Evolutionary conservation across 1,284 basidiomycete species (phyloP), one percentile per base, ranked within the genome.

Genomic region (Trametes polyzona): DNA sequence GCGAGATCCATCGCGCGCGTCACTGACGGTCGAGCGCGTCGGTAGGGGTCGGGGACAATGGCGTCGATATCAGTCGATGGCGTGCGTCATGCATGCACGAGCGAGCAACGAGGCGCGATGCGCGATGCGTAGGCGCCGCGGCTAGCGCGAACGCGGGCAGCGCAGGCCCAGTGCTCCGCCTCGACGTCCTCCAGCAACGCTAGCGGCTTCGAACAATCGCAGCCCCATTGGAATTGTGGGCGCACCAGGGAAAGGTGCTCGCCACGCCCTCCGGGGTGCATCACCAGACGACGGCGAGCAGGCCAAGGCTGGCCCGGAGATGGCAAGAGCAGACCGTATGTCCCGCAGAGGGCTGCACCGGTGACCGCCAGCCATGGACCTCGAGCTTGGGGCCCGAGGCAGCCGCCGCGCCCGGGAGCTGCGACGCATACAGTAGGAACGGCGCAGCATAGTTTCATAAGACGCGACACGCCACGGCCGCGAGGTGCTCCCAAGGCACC

Each of bases 381-480:
- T n/a, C n/a, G n/a, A n/a, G n/a, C n/a, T n/a, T n/a, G n/a, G n/a
- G n/a, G n/a, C n/a, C n/a, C n/a, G n/a, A 39, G 48, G 55, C 36
- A 32, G 19, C 48, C 44, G 44, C 50, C 40, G 30, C 44, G 30
- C 16, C 37, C 55, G 49, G 50, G n/a, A n/a, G n/a, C n/a, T n/a
- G n/a, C n/a, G n/a, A n/a, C n/a, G n/a, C n/a, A n/a, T n/a, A n/a
- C n/a, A n/a, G n/a, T n/a, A n/a, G n/a, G n/a, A n/a, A n/a, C n/a
- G n/a, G n/a, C n/a, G n/a, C n/a, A n/a, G n/a, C 36, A 48, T 53
- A 55, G 58, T 57, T 60, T 60, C 58, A 60, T 60, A 56, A 53
- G 54, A 29, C 29, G 19, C 29, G 36, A 48, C 59, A 61, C 59
- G 59, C 55, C 37, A 37, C 30, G 17, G 52, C 48, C 55, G 46